Conservation (phyloP, 2,329 filamentous ascomycete species). For the Hypoxylon sp. region DNA sequence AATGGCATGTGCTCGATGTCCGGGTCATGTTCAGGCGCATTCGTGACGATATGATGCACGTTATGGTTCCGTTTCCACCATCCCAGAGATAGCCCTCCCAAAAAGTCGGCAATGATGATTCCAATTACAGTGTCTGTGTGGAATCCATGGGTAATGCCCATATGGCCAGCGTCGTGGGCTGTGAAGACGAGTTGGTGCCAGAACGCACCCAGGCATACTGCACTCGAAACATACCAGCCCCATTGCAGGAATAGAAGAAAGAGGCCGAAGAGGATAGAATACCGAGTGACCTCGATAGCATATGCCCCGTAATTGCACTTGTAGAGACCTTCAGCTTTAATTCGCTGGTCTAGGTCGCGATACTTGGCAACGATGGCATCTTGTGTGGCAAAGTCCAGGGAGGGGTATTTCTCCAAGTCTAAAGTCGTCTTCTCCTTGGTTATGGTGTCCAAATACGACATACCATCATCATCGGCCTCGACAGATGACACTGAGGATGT, state of each 20-base stretch:
- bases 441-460: slow-evolving; percentile 78
- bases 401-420: slow-evolving; percentile 85
- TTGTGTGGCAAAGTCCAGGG: slow-evolving; percentile 81
- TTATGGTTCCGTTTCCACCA: slow-evolving; percentile 99
- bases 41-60: slow-evolving; percentile 96
- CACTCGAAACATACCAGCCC: slow-evolving; percentile 79
- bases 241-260: slow-evolving; percentile 73
- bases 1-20: slow-evolving; percentile 94
- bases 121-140: slow-evolving; percentile 86
- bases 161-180: slow-evolving; percentile 95
- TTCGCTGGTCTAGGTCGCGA: slow-evolving; percentile 78
- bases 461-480: slow-evolving; percentile 64
- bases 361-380: slow-evolving; percentile 84
- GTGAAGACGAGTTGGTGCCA: slow-evolving; percentile 98
- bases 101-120: slow-evolving; percentile 89
- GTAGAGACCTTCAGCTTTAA: slow-evolving; percentile 83
- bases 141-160: slow-evolving; percentile 96
- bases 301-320: slow-evolving; percentile 88
- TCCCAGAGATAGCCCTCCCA: slow-evolving; percentile 89
- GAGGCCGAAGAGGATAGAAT: slow-evolving; percentile 74
- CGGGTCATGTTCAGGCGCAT: slow-evolving; percentile 94
- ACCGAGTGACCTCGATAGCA: slow-evolving; percentile 79
- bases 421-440: slow-evolving; percentile 82
- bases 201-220: slow-evolving; percentile 81
- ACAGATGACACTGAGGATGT: slow-evolving; percentile 72